Evolutionary conservation across 1,284 basidiomycete genomes (phyloP).

Genomic region (Erythrobasidium hasegawianum): DNA sequence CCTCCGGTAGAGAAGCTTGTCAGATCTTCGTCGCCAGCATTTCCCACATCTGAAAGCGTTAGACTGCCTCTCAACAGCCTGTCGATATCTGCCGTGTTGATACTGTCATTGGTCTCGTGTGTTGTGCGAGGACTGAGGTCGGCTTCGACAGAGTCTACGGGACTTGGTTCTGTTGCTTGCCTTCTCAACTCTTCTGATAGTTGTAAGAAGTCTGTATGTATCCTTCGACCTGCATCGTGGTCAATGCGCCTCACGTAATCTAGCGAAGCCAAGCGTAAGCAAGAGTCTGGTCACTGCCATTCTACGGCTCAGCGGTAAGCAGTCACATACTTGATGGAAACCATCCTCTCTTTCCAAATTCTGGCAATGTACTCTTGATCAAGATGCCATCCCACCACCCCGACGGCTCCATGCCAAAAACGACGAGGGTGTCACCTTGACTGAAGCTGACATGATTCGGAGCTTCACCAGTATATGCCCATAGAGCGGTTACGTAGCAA

Average conservation of each 20-base stretch:
- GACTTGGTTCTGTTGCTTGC: too few relatives aligned
- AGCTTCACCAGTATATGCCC: conserved; percentile 86
- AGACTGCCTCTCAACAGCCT: conserved; percentile 19
- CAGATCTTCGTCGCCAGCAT: background rate
- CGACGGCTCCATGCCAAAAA: conserved; percentile 81
- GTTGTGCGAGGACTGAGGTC: too few relatives aligned
- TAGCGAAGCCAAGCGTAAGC: too few relatives aligned
- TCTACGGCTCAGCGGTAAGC: conserved; percentile 46
- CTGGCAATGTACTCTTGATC: conserved; percentile 49
- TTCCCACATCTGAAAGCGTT: conserved; percentile 4
- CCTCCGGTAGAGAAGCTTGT: conserved; percentile 41
- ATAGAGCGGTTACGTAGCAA: conserved; percentile 79
- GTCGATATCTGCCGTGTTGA: conserved; percentile 11
- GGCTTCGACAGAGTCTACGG: too few relatives aligned
- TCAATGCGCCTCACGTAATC: too few relatives aligned
- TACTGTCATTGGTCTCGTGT: too few relatives aligned
- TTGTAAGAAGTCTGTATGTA: too few relatives aligned
- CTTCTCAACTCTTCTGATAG: too few relatives aligned
- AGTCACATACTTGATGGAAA: conserved; percentile 93
- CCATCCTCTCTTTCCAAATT: conserved; percentile 78
- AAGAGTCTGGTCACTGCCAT: too few relatives aligned
- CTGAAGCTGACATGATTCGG: conserved; percentile 81
- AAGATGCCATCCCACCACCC: conserved; percentile 99
- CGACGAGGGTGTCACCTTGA: conserved; percentile 86
- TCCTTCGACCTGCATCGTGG: too few relatives aligned